These are phyloP conservation scores for Fusarium pseudograminearum DNA, from an alignment of 2,329 filamentous ascomycete species.

Conservation along the genomic window DNA sequence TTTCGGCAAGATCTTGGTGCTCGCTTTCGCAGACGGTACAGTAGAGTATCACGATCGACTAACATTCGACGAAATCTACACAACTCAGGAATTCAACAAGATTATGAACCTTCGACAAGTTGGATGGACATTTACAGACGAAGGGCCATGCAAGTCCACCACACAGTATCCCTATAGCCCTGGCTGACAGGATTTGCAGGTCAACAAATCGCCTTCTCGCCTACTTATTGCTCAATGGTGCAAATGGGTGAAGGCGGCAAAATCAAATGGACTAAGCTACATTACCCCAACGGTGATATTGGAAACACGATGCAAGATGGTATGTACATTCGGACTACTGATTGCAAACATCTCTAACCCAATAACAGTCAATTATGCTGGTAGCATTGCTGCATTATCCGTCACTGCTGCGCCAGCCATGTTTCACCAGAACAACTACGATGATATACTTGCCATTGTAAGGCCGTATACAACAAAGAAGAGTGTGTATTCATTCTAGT, in stretches of 20 bases:
- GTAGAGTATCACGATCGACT: constrained; percentile 83
- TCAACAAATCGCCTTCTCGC: constrained; percentile 71
- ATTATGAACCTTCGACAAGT: constrained; percentile 80
- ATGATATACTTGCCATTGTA: constrained; percentile 79
- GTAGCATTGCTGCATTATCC: constrained; percentile 72
- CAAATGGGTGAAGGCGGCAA: constrained; percentile 70
- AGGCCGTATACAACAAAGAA: constrained; percentile 59
- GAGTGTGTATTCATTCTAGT: constrained; percentile 37
- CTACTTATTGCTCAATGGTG: constrained; percentile 69
- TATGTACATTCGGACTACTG: constrained; percentile 46
- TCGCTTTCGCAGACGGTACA: constrained; percentile 83
- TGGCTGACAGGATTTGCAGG: constrained; percentile 54
- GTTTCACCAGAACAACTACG: constrained; percentile 65
- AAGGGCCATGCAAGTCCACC: constrained; percentile 69
- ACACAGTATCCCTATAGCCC: not conserved
- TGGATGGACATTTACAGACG: constrained; percentile 78
- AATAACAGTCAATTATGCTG: constrained; percentile 63
- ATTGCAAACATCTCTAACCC: constrained; percentile 23
- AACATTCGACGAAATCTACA: constrained; percentile 76
- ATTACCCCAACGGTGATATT: constrained; percentile 63
- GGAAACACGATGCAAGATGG: constrained; percentile 62
- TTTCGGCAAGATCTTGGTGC: constrained; percentile 76
- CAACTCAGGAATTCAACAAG: constrained; percentile 71
- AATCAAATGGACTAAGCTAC: constrained; percentile 68
- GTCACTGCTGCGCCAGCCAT: constrained; percentile 62